Evolutionary conservation across 768 basidiomycete genomes (phyloP).

Genomic region (Cubamyces sp.): DNA sequence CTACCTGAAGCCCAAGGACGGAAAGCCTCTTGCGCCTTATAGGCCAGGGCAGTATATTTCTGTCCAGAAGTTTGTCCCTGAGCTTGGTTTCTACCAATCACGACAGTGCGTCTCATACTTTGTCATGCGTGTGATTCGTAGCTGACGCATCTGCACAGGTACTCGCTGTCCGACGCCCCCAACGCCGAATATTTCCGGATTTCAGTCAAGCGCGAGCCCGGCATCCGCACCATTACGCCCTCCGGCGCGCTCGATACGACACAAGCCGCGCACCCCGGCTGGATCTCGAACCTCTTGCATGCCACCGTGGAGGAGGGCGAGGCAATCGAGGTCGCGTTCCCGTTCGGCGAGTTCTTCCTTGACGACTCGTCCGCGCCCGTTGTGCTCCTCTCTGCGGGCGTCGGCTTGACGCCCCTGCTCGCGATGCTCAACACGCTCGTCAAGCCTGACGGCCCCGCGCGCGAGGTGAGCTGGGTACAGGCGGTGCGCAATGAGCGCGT

Average conservation of each 20-base stretch:
- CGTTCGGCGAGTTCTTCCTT: constrained; percentile 35
- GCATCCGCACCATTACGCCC: constrained; percentile 15
- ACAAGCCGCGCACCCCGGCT: constrained; percentile 27
- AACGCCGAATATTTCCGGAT: constrained; percentile 30
- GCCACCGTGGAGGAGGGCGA: constrained; percentile 28
- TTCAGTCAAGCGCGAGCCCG: constrained; percentile 32
- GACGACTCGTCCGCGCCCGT: constrained; percentile 28
- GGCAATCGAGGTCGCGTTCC: constrained; percentile 27
- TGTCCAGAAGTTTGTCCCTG: constrained; percentile 27
- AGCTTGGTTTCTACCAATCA: constrained; percentile 27
- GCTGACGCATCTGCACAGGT: constrained; percentile 8
- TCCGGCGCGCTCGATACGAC: constrained; percentile 20
- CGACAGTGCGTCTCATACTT: constrained; percentile 23
- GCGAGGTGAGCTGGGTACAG: constrained; percentile 30
- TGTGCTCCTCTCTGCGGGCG: constrained; percentile 33
- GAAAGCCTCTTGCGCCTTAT: constrained; percentile 21
- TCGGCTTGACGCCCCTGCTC: constrained; percentile 31
- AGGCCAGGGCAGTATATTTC: constrained; percentile 32
- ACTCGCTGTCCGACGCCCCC: constrained; percentile 32
- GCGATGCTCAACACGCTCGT: constrained; percentile 32
- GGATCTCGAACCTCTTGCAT: constrained; percentile 33
- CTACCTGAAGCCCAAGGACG: constrained; percentile 31
- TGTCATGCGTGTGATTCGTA: neutral
- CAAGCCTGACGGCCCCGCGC: neutral
- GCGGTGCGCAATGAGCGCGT: constrained; percentile 24